Percentiles rank a stretch among this genome's conserved stretches.
These are phyloP conservation scores for Phytophthora melonis DNA, from an alignment of 352 stramenopile species.

Conservation along the genomic window DNA sequence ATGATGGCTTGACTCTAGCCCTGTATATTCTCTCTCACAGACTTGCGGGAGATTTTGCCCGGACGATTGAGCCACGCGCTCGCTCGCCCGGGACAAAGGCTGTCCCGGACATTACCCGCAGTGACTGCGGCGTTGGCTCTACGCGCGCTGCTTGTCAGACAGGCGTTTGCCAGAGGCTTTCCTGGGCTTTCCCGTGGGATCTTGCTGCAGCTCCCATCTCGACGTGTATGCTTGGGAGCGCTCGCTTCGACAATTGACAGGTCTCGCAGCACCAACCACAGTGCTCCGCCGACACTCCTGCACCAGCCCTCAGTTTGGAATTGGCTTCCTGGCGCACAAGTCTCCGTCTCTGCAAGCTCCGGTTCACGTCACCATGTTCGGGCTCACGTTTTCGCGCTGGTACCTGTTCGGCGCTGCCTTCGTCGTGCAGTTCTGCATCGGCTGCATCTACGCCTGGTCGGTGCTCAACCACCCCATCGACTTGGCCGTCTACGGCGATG, in stretches of 20 bases:
- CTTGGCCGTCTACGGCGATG: slow-evolving; percentile 57
- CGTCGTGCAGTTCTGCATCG: slow-evolving; percentile 73
- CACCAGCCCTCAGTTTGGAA: slow-evolving; percentile 34
- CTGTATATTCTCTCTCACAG: slow-evolving; percentile 12
- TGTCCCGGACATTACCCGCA: neutral
- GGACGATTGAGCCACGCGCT: slow-evolving; percentile 23
- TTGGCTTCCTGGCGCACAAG: slow-evolving; percentile 25
- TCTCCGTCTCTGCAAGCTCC: slow-evolving; percentile 9
- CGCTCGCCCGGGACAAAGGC: neutral
- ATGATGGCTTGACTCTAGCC: slow-evolving; percentile 24
- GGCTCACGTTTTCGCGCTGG: slow-evolving; percentile 47
- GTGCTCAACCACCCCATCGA: slow-evolving; percentile 79
- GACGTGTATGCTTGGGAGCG: slow-evolving; percentile 15
- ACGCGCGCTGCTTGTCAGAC: slow-evolving; percentile 28
- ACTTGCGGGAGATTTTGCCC: slow-evolving; percentile 18
- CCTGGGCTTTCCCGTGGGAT: slow-evolving; percentile 30
- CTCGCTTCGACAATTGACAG: slow-evolving; percentile 18
- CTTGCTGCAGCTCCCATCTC: slow-evolving; percentile 25
- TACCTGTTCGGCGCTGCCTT: slow-evolving; percentile 74
- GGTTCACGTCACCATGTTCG: slow-evolving; percentile 25
- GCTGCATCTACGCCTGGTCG: slow-evolving; percentile 80
- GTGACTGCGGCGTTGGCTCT: slow-evolving; percentile 12
- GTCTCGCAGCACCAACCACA: slow-evolving; percentile 28
- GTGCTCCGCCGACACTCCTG: neutral
- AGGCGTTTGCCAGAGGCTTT: slow-evolving; percentile 16